Evolutionary conservation across 2,329 filamentous ascomycete genomes (phyloP).

Genomic region (Colletotrichum higginsianum): DNA sequence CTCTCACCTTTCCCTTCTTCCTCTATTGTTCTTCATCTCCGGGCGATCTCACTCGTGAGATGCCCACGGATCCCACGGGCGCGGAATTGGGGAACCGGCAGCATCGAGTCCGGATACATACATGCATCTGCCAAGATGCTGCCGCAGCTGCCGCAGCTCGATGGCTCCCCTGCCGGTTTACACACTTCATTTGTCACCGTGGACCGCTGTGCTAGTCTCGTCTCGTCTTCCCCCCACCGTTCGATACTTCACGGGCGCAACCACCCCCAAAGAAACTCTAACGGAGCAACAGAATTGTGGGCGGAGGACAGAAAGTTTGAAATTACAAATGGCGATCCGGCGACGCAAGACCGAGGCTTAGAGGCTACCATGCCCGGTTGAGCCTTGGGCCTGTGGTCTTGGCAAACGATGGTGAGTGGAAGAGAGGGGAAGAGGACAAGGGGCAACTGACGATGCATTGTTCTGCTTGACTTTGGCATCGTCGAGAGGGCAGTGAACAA

Average conservation of each 20-base stretch:
- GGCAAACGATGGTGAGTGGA: slow-evolving; percentile 8
- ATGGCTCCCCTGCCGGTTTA: slow-evolving; percentile 8
- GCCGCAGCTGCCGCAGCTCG: slow-evolving; percentile 7
- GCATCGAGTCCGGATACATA: too few species aligned
- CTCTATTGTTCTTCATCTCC: background rate
- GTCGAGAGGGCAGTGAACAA: slow-evolving; percentile 8
- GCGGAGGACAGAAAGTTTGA: background rate
- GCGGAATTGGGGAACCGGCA: background rate
- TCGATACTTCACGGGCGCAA: slow-evolving; percentile 6
- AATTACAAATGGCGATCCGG: slow-evolving; percentile 13
- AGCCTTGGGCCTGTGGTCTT: slow-evolving; percentile 10
- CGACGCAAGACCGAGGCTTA: slow-evolving; percentile 35
- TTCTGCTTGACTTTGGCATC: background rate
- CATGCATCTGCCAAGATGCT: too few species aligned
- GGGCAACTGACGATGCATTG: slow-evolving; percentile 5
- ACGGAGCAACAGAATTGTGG: background rate
- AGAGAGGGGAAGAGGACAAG: background rate
- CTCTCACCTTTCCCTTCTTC: too few species aligned
- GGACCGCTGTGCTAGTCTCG: background rate
- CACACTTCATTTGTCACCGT: too few species aligned
- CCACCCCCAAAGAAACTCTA: background rate
- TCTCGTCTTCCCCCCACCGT: background rate
- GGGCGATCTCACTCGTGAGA: slow-evolving; percentile 10
- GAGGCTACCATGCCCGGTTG: slow-evolving; percentile 19
- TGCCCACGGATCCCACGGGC: slow-evolving; percentile 29